Conservation (phyloP, 2,329 filamentous ascomycete species). For the Paecilomyces sp. region DNA sequence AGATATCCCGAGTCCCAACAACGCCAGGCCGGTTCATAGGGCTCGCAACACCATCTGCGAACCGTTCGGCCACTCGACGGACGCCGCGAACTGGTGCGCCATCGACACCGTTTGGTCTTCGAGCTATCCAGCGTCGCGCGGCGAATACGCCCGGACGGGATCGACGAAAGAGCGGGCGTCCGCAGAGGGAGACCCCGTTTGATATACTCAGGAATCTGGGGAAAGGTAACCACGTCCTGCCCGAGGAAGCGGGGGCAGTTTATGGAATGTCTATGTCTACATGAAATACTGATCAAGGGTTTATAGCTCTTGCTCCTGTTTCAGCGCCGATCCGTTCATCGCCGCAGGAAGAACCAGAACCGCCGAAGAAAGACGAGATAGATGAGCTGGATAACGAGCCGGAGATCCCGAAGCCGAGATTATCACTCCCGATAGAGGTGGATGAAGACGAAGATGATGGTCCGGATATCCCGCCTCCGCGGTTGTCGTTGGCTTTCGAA, state of each 20-base stretch:
- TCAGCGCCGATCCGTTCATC: conserved; percentile 42
- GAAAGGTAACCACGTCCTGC: conserved; percentile 31
- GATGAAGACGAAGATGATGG: conserved; percentile 37
- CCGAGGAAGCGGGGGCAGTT: neutral
- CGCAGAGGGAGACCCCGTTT: conserved; percentile 49
- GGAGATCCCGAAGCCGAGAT: conserved; percentile 31
- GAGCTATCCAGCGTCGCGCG: conserved; percentile 48
- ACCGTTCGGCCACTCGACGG: conserved; percentile 24
- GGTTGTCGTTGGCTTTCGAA: conserved; percentile 36
- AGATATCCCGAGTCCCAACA: conserved; percentile 19
- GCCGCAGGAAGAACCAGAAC: conserved; percentile 28
- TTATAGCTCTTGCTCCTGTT: conserved; percentile 42
- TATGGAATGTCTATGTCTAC: neutral
- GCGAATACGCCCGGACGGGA: conserved; percentile 45
- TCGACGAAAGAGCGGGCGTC: conserved; percentile 42
- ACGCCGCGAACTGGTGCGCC: conserved; percentile 36
- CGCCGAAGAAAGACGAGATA: conserved; percentile 26
- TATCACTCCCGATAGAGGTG: conserved; percentile 42
- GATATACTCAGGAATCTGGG: conserved; percentile 48
- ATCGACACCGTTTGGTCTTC: conserved; percentile 49
- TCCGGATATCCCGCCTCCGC: conserved; percentile 28
- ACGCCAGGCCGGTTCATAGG: conserved; percentile 28
- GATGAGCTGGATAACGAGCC: conserved; percentile 44
- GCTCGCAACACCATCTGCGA: conserved; percentile 22
- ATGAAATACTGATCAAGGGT: neutral